Evolutionary conservation across 2,329 filamentous ascomycete species (phyloP).

Genomic region (Fusarium poae): DNA sequence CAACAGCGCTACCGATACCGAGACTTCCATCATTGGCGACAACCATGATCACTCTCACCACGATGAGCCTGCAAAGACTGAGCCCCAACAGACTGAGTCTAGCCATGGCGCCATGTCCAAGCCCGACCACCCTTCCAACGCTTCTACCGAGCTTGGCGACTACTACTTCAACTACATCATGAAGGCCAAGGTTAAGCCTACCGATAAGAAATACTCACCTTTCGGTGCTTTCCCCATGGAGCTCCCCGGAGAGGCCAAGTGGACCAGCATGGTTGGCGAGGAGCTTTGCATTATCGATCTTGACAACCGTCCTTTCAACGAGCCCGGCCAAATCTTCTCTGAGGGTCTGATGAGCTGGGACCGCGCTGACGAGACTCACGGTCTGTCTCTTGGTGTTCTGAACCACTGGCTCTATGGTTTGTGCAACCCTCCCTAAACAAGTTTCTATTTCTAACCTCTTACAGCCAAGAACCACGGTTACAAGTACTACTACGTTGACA

Average conservation of each 20-base stretch:
- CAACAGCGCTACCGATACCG: constrained; percentile 41
- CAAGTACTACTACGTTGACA: constrained; percentile 61
- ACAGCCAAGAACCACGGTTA: constrained; percentile 61
- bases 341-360: constrained; percentile 55
- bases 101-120: constrained; percentile 34
- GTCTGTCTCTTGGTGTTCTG: constrained; percentile 57
- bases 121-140: constrained; percentile 30
- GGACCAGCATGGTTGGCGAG: constrained; percentile 53
- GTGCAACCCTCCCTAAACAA: background rate
- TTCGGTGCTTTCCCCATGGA: constrained; percentile 53
- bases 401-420: constrained; percentile 61
- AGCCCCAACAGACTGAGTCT: constrained; percentile 13
- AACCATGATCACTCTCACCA: constrained; percentile 8
- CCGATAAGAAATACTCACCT: constrained; percentile 47
- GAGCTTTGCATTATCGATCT: constrained; percentile 61
- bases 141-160: constrained; percentile 47
- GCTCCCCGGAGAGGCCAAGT: constrained; percentile 49
- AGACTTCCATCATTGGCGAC: constrained; percentile 35
- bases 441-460: constrained; percentile 36
- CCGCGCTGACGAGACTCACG: constrained; percentile 50
- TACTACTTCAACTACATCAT: constrained; percentile 53
- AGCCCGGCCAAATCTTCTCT: constrained; percentile 55
- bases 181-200: constrained; percentile 47
- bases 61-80: constrained; percentile 19
- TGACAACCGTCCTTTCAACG: constrained; percentile 57